Evolutionary conservation across 2,329 filamentous ascomycete species (phyloP), one percentile per base, ranked within the genome.

Genomic region (Talaromyces sp.): DNA sequence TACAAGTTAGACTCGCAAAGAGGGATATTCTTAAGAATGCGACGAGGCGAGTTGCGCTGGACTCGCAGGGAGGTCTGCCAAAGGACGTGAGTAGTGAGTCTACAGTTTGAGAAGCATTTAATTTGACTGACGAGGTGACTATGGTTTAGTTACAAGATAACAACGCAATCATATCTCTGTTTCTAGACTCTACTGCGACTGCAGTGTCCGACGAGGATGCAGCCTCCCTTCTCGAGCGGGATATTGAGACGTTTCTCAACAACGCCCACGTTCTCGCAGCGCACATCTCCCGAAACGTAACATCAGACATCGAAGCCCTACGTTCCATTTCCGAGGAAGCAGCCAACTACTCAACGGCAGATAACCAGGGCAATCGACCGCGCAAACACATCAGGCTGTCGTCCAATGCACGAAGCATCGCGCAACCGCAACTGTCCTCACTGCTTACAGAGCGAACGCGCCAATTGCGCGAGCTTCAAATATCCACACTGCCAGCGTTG

Each of bases 141-240:
- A 50, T 50, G 50, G n/a, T 19, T 53, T 56, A 77, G 75, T 69
- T 68, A 59, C 73, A 71, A 31, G 71, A 75, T 54, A 69, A 68
- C 11, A 64, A 75, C 21, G 68, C 70, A 32, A 66, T 76, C n/a
- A 71, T 75, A 55, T 66, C 70, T 1, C 64, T 77, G n/a, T 77
- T 75, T 51, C 67, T 77, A 7, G 70, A 75, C 19, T 70, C 71
- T 3, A 63, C 66, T 17, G 46, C 60, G 27, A 64, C 64, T 26
- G 64, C 70, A 49, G 66, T 69, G 29, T 53, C 60, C 14, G 64
- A 69, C 13, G 56, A 62, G 58, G 19, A 24, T n/a, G 35, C 46
- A 21, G 26, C 26, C 21, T 55, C 58, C 24, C 71, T 77, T 13
- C 65, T 77, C 4, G 63, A 64, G 26, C 67, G 72, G 1, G 73